Base-by-base conservation (phyloP, 805 yeast genomes). In the Saturnispora zaruensis region DNA sequence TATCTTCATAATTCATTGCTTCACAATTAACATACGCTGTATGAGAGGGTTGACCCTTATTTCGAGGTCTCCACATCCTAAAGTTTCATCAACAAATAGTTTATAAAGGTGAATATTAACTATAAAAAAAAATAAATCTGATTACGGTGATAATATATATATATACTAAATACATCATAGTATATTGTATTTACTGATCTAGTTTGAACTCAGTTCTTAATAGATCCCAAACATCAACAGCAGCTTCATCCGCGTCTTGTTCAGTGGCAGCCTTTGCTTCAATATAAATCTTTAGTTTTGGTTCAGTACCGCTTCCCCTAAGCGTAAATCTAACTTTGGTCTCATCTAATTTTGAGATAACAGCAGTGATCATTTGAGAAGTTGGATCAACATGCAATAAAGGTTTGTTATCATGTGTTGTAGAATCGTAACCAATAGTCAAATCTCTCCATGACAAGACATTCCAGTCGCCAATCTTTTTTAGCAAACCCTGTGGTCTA, bases 301-400 rank as follows among this genome's bases (percentile, higher is more conserved):
- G 97, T 64, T 91, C 99, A 0, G 99, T 91, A 9, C 99, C 99
- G 3, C 96, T 87, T 0, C 97, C 97, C 48, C 99, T 75, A 45
- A 87, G 81, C 0, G 98, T 90, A 61, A 90, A 82, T 33, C 95
- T 68, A 2, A 6, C 47, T 46, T 23, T 25, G 3, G 45, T 32
- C 5, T 52, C 43, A 2, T 51, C 53, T 2, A 55, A 51, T 3
- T 63, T 58, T 25, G 53, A 55, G 21, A 87, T 66, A 23, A 66
- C 65, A 1, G 76, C 82, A 0, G 96, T 89, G 55, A 91, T 81
- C 97, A 93, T 93, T 57, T 93, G 95, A 0, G 96, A 79, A 1
- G 70, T 59, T 0, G 82, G 63, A 52, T 90, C 95, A 1, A 74
- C 74, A 0, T 96, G 96, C 6, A 91, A 70, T 0, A 62, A 51